Evolutionary conservation across 768 basidiomycete species (phyloP).

Genomic region (Lentinula sp.): DNA sequence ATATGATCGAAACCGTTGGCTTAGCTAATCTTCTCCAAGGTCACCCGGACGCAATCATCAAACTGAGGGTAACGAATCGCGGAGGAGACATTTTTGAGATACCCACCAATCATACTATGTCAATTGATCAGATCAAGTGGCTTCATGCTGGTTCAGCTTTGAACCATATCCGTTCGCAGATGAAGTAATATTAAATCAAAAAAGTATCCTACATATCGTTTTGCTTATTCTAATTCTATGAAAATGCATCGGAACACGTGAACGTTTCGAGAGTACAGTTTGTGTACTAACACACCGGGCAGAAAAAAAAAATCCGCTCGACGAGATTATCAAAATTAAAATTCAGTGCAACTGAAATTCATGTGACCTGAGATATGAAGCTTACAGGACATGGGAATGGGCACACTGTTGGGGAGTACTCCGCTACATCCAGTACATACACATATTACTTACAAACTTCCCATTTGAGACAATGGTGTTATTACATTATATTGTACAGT

Average conservation of each 20-base stretch:
- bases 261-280: too few species aligned
- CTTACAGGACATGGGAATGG: too few species aligned
- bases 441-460: too few species aligned
- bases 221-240: background rate
- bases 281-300: too few species aligned
- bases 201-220: background rate
- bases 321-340: too few species aligned
- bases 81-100: conserved; percentile 63
- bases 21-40: conserved; percentile 59
- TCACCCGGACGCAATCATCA: conserved; percentile 39
- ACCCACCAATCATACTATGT: conserved; percentile 83
- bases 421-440: too few species aligned
- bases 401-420: too few species aligned
- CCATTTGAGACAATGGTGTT: too few species aligned
- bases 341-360: too few species aligned
- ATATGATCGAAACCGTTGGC: conserved; percentile 80
- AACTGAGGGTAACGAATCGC: conserved; percentile 60
- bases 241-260: background rate
- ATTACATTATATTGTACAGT: too few species aligned
- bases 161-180: conserved; percentile 75
- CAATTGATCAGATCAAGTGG: conserved; percentile 87
- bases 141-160: conserved; percentile 82
- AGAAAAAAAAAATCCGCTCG: too few species aligned
- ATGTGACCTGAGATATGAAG: too few species aligned
- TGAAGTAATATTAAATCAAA: conserved; percentile 16